Base-by-base conservation (phyloP, 805 yeast genomes). In the Ogataea parapolymorpha region DNA sequence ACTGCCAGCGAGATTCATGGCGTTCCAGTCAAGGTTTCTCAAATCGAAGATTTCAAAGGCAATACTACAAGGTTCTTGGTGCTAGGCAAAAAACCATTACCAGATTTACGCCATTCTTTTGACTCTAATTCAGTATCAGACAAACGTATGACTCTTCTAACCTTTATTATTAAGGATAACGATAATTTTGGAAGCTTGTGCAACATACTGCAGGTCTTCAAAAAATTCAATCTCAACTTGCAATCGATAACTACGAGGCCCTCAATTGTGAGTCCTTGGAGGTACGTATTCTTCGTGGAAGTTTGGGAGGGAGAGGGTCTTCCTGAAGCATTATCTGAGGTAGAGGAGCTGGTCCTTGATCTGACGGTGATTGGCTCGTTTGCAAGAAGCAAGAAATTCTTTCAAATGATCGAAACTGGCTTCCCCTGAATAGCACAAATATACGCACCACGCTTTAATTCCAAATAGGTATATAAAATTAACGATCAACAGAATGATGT, bases 31-130 rank as follows among this genome's bases (percentile, higher is more conserved):
- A 49, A 79, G 23, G 61, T 64, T 17, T 53, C 65, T 6, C 74
- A 76, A 44, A 75, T 93, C 35, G 93, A 90, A 55, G 95, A 91
- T 58, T 70, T 69, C 44, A 61, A 68, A 24, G 80, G 78, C 18
- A 91, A 91, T 60, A 86, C 95, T 5, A 91, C 99, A 1, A 68
- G 98, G 48, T 91, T 93, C 58, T 64, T 93, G 37, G 72, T 87
- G 0, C 63, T 90, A 31, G 80, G 84, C 25, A 65, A 68, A 36
- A 56, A 51, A 16, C 38, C 31, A 31, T 45, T 49, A 17, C 59
- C 58, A 7, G 30, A 24, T 8, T 13, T 25, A 7, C 33, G 32
- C 11, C 26, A 26, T 5, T 33, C 32, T 6, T 23, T 14, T 6
- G 30, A 18, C 26, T 35, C 23, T 26, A 48, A 26, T 35, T 16